Evolutionary conservation across 202 grass and related monocot genomes (phyloP).

Genomic region (Saccharum hybrid): DNA sequence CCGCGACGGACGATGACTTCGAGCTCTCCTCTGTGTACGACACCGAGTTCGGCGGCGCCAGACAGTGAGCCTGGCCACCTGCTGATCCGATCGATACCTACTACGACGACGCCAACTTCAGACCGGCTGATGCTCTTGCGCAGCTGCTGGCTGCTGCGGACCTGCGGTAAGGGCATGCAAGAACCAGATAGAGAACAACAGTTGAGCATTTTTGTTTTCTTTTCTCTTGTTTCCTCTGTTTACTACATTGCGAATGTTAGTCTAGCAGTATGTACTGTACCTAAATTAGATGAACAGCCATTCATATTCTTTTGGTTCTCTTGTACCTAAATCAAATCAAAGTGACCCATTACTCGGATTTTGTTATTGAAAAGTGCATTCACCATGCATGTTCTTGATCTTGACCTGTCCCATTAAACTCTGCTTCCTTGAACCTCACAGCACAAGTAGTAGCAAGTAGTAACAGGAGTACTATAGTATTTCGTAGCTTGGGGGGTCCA

Average conservation of each 20-base stretch:
- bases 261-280: background rate
- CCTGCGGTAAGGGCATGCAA: too few relatives aligned
- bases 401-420: constrained; percentile 1
- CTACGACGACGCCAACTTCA: background rate
- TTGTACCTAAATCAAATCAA: constrained; percentile 40
- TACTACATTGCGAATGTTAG: constrained; percentile 24
- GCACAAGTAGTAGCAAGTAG: background rate
- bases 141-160: too few relatives aligned
- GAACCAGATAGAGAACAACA: constrained; percentile 22
- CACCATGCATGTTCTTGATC: background rate
- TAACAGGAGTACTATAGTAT: background rate
- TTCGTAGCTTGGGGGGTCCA: background rate
- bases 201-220: background rate
- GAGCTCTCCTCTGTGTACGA: constrained; percentile 87
- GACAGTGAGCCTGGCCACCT: constrained; percentile 10
- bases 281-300: constrained; percentile 37
- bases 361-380: background rate
- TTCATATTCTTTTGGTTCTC: constrained; percentile 10
- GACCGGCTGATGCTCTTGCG: constrained; percentile 1
- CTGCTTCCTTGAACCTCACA: constrained; percentile 14
- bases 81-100: constrained; percentile 21
- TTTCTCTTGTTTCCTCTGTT: background rate
- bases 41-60: constrained; percentile 53
- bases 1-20: constrained; percentile 73
- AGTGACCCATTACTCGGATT: background rate